Evolutionary conservation across 495 filamentous ascomycete genomes (phyloP), one percentile per base, ranked within the genome.

Genomic region (Aspergillus mulundensis): DNA sequence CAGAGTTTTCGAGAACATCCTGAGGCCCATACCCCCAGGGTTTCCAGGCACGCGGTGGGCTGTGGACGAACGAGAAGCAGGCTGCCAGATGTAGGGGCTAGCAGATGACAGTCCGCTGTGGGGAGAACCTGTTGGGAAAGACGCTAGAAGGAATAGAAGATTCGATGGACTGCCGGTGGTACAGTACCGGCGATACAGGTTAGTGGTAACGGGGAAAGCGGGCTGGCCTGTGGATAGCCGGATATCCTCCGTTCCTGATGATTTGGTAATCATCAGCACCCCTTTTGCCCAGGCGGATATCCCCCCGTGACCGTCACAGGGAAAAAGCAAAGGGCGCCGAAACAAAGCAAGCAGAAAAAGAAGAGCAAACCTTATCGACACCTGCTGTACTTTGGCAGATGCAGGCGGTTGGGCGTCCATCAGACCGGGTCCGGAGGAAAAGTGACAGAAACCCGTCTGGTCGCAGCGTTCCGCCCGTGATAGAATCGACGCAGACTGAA

Each of bases 61-160:
- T 28, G 51, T 56, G 43, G 59, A 61, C 53, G 41, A 50, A 52
- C 53, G 42, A 48, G 48, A 49, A 47, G 42, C 32, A 58, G 42
- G 47, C 16, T 49, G 44, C 53, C 53, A 56, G 41, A 48, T 41
- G 18, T n/a, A n/a, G n/a, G n/a, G n/a, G n/a, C n/a, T n/a, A n/a
- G n/a, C 34, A 56, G 21, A 16, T 34, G 46, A 3, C 38, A 49
- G 7, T 50, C 32, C 15, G 36, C 32, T 50, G 60, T 59, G 56
- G 60, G 60, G 25, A 16, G 41, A 54, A 53, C 50, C 47, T 39
- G 46, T 23, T 40, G 41, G 51, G 44, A 28, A 58, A 57, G 50
- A 41, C 58, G 62, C 63, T 69, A 66, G 70, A 69, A 72, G 54
- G 59, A 62, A 43, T 62, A 57, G 65, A 72, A 72, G 69, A 71